phyloP scores from a whole-genome alignment of 2,329 filamentous ascomycete species.

The Fonsecaea pedrosoi region DNA sequence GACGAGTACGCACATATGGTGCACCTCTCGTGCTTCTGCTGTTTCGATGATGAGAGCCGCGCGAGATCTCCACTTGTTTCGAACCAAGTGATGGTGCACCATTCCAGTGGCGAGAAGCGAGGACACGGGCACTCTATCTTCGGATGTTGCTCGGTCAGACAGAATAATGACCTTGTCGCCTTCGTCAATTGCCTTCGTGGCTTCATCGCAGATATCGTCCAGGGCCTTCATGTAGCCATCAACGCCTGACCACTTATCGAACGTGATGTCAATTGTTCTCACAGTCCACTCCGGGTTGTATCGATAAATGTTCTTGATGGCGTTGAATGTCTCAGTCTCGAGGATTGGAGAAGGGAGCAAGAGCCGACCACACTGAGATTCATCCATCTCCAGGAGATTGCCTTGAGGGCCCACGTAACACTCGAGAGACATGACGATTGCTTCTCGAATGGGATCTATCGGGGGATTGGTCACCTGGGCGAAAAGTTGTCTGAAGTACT shows the following conservation, averaged over 20 bases:
- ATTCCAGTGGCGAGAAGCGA: constrained; percentile 87
- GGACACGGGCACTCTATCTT: constrained; percentile 83
- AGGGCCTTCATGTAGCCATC: constrained; percentile 85
- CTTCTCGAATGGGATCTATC: constrained; percentile 95
- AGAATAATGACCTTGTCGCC: constrained; percentile 86
- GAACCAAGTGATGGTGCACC: constrained; percentile 93
- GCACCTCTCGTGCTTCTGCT: constrained; percentile 93
- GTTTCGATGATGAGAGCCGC: constrained; percentile 89
- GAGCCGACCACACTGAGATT: constrained; percentile 84
- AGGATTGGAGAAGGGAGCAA: constrained; percentile 87
- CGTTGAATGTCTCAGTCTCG: constrained; percentile 88
- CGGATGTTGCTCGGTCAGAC: constrained; percentile 84
- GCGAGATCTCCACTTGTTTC: constrained; percentile 93
- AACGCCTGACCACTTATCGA: constrained; percentile 82
- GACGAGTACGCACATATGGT: constrained; percentile 98
- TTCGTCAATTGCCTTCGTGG: constrained; percentile 83
- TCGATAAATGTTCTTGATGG: constrained; percentile 76
- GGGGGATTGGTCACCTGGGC: constrained; percentile 98
- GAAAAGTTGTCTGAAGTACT: constrained; percentile 98
- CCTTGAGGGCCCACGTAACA: constrained; percentile 96
- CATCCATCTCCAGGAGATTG: constrained; percentile 91
- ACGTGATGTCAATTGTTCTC: constrained; percentile 89
- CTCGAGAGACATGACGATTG: constrained; percentile 96
- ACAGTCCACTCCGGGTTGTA: constrained; percentile 83
- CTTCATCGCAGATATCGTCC: constrained; percentile 84